phyloP scores from a whole-genome alignment of 805 yeast species.

The Yamadazyma kitorensis region DNA sequence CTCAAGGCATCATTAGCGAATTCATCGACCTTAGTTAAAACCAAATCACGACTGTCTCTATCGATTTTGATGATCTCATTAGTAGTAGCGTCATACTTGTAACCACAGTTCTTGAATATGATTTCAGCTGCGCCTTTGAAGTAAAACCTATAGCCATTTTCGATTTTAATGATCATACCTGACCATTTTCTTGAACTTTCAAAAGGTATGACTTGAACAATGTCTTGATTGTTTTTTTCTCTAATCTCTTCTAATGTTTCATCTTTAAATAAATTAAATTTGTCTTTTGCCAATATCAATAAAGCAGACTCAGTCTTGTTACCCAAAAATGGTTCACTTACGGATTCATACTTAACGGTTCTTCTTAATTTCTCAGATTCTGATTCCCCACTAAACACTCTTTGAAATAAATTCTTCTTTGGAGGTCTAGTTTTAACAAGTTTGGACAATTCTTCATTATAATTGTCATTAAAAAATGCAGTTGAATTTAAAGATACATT shows the following conservation, averaged over 20 bases:
- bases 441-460: conserved; percentile 29
- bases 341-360: conserved; percentile 13
- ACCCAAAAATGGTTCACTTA: conserved; percentile 71
- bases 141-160: conserved; percentile 55
- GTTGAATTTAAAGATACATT: conserved; percentile 81
- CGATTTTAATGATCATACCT: conserved; percentile 62
- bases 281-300: conserved; percentile 60
- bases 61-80: conserved; percentile 27
- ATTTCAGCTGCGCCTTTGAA: conserved; percentile 96
- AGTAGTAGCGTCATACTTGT: conserved; percentile 21
- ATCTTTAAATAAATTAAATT: conserved; percentile 45
- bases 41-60: conserved; percentile 25
- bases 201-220: conserved; percentile 80
- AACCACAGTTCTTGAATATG: conserved; percentile 59
- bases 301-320: conserved; percentile 94
- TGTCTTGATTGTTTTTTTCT: conserved; percentile 18
- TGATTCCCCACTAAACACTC: conserved; percentile 17
- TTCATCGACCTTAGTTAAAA: conserved; percentile 36
- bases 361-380: conserved; percentile 11
- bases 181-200: conserved; percentile 94
- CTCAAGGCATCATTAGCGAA: conserved; percentile 81
- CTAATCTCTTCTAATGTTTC: conserved; percentile 44
- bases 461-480: conserved; percentile 74
- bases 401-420: conserved; percentile 25
- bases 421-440: conserved; percentile 27